A percentile compares a stretch with the other conserved stretches of the same genome.
Conservation (phyloP, 805 yeast species). For the Candida ficus region DNA sequence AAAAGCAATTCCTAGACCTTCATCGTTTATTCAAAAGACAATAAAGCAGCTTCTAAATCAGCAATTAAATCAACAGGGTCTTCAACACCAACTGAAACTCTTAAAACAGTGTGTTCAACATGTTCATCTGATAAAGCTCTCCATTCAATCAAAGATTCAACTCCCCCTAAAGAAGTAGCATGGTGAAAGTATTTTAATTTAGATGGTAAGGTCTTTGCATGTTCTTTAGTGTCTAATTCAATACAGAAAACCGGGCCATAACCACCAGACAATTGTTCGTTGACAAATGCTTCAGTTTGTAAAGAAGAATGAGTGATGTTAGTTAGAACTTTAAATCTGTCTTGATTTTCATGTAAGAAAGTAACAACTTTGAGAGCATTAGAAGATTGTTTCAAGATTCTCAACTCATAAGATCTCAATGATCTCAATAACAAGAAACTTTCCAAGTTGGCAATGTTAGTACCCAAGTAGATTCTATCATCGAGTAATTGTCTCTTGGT, state of each 20-base stretch:
- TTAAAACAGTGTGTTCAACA: conserved; percentile 52
- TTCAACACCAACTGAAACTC: conserved; percentile 82
- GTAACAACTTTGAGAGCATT: conserved; percentile 59
- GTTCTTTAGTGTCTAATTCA: conserved; percentile 40
- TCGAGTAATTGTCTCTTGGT: conserved; percentile 41
- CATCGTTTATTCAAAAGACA: too few species aligned
- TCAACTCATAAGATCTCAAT: conserved; percentile 70
- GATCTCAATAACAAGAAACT: conserved; percentile 71
- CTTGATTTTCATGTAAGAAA: conserved; percentile 46
- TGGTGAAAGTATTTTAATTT: conserved; percentile 71
- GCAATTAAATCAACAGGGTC: conserved; percentile 67
- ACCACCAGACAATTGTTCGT: conserved; percentile 60
- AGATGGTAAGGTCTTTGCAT: conserved; percentile 62
- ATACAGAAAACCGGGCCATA: conserved; percentile 73
- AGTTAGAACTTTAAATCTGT: conserved; percentile 43
- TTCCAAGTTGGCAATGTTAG: conserved; percentile 76
- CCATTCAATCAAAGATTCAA: conserved; percentile 90
- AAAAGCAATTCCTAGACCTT: too few species aligned
- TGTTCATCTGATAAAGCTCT: conserved; percentile 65
- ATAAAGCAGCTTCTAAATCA: conserved; percentile 64
- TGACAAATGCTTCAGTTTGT: conserved; percentile 65
- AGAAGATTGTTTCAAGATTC: conserved; percentile 61
- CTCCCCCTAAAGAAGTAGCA: conserved; percentile 92
- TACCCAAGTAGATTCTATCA: conserved; percentile 72
- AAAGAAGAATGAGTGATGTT: conserved; percentile 67